These are phyloP conservation scores for Xylaria sp. DNA, from an alignment of 2,329 filamentous ascomycete species.

Conservation along the genomic window DNA sequence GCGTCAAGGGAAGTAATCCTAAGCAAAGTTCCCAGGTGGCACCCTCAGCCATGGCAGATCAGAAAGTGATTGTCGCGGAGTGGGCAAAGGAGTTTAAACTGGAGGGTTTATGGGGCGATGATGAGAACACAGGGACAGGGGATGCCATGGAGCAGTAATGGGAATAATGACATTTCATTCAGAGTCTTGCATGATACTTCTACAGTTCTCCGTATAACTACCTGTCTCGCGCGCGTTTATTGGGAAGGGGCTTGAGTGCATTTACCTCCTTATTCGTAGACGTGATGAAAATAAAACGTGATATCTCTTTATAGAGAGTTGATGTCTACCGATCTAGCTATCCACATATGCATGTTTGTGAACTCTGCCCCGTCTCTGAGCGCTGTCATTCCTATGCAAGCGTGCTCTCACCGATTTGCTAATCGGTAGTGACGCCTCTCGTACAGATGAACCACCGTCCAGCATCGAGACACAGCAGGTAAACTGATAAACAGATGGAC, in stretches of 20 bases:
- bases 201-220: constrained; percentile 11
- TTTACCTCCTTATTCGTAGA: constrained; percentile 15
- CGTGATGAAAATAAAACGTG: constrained; percentile 16
- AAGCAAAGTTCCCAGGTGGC: constrained; percentile 16
- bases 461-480: neutral
- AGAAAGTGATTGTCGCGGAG: constrained; percentile 77
- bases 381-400: neutral
- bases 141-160: constrained; percentile 65
- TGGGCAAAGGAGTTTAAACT: constrained; percentile 97
- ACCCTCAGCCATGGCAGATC: constrained; percentile 56
- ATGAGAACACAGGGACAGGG: constrained; percentile 48
- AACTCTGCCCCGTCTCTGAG: neutral
- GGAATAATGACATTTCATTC: constrained; percentile 14
- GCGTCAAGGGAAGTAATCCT: constrained; percentile 21
- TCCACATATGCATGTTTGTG: neutral
- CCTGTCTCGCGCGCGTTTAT: constrained; percentile 32
- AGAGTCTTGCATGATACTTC: constrained; percentile 1
- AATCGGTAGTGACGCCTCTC: neutral
- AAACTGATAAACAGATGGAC: neutral
- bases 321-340: neutral
- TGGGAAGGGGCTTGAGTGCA: constrained; percentile 15
- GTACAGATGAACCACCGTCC: neutral
- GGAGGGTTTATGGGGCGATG: constrained; percentile 89
- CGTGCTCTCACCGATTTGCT: no score
- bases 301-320: neutral